Conservation (phyloP, 2,329 filamentous ascomycete genomes). For the Talaromyces sp. region DNA sequence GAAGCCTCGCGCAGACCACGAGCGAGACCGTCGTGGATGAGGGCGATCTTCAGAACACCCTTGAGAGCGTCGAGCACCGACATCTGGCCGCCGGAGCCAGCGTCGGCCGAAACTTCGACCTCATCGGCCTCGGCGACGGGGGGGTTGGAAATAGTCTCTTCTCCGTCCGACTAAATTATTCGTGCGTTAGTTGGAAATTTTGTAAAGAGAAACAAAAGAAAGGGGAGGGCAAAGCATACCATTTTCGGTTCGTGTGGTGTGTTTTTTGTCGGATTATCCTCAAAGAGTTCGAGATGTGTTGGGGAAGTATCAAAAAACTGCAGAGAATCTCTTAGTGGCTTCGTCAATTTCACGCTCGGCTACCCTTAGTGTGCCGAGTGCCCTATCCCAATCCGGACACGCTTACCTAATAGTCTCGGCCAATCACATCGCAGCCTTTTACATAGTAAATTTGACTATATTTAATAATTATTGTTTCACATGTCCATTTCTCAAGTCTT, state of each 20-base stretch:
- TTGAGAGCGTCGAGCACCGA: slow-evolving; percentile 97
- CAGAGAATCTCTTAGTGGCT: not conserved
- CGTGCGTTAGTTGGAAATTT: not conserved
- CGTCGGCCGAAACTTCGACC: slow-evolving; percentile 94
- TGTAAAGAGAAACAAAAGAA: not conserved
- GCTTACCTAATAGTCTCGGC: slow-evolving; percentile 5
- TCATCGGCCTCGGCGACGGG: slow-evolving; percentile 71
- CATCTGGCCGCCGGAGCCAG: slow-evolving; percentile 75
- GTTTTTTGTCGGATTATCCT: slow-evolving; percentile 49
- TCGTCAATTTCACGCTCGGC: not conserved
- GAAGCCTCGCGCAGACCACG: slow-evolving; percentile 96
- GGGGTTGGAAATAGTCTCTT: slow-evolving; percentile 78
- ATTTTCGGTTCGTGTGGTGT: slow-evolving; percentile 37
- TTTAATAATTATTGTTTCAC: not conserved
- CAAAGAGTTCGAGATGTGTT: slow-evolving; percentile 39
- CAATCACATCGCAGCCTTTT: not conserved
- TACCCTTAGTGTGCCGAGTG: slow-evolving; percentile 10
- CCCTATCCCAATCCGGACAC: slow-evolving; percentile 5
- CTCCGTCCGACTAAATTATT: slow-evolving; percentile 92
- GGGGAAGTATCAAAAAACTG: not conserved
- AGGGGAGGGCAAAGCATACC: slow-evolving; percentile 29
- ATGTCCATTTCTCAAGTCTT: not conserved
- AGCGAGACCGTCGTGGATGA: slow-evolving; percentile 99
- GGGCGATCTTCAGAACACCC: slow-evolving; percentile 95
- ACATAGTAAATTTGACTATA: not conserved